Evolutionary conservation across 768 basidiomycete genomes (phyloP).

Genomic region (Sistotremastrum niveocremeum): DNA sequence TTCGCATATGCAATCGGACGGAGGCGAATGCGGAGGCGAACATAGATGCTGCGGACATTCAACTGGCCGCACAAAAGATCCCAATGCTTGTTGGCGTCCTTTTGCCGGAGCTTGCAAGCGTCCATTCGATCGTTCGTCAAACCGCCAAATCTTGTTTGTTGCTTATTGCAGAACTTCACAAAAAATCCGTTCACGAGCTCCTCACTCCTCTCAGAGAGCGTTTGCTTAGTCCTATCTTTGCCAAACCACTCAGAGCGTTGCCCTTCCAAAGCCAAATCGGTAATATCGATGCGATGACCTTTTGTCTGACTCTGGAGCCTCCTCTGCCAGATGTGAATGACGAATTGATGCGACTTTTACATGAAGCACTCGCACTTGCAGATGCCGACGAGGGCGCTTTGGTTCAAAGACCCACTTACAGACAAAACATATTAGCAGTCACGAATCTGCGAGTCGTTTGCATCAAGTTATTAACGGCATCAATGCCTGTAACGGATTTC

Average conservation of each 20-base stretch:
- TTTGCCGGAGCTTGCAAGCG: conserved; percentile 77
- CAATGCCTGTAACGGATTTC: conserved; percentile 91
- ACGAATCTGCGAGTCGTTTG: conserved; percentile 87
- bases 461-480: conserved; percentile 83
- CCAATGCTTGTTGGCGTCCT: conserved; percentile 68
- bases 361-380: conserved; percentile 88
- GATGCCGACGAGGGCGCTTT: conserved; percentile 89
- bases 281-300: conserved; percentile 94
- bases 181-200: conserved; percentile 62
- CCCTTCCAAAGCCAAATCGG: conserved; percentile 94
- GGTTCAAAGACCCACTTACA: conserved; percentile 55
- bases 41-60: conserved; percentile 27
- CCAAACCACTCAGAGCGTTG: conserved; percentile 90
- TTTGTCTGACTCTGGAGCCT: conserved; percentile 79
- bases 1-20: conserved; percentile 34
- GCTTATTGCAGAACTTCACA: conserved; percentile 60
- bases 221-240: conserved; percentile 80
- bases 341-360: conserved; percentile 78
- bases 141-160: conserved; percentile 73
- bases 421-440: conserved; percentile 70
- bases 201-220: conserved; percentile 76
- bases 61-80: conserved; percentile 33
- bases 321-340: conserved; percentile 87
- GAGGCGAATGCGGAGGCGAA: neutral
- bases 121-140: conserved; percentile 73